These are phyloP conservation scores for Colletotrichum eremochloae DNA, from an alignment of 2,329 filamentous ascomycete species.

Conservation along the genomic window DNA sequence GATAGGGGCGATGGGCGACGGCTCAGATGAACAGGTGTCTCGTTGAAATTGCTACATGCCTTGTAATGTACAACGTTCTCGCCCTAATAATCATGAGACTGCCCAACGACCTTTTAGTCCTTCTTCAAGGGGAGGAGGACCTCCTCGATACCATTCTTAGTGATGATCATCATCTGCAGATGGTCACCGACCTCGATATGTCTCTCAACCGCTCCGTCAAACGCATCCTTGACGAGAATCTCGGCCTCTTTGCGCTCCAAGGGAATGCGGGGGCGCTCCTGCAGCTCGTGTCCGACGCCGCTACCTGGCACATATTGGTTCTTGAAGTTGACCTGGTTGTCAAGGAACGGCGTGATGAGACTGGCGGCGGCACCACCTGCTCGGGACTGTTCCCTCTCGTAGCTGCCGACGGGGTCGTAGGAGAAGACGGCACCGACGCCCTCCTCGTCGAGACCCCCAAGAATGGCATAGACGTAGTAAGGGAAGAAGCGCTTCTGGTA, in stretches of 20 bases:
- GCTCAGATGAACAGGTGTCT: constrained; percentile 33
- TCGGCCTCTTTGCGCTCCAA: constrained; percentile 82
- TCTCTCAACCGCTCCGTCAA: constrained; percentile 97
- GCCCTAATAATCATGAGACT: constrained; percentile 1
- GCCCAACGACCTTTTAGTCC: constrained; percentile 70
- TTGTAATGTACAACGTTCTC: constrained; percentile 38
- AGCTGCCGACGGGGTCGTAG: constrained; percentile 97
- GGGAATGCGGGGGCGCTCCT: constrained; percentile 78
- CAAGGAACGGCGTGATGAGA: constrained; percentile 98
- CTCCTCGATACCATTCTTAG: constrained; percentile 89
- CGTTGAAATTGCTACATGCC: constrained; percentile 40
- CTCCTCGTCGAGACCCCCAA: constrained; percentile 94
- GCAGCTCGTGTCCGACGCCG: constrained; percentile 83
- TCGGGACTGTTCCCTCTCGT: constrained; percentile 96
- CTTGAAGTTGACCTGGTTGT: constrained; percentile 99
- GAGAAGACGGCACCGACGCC: constrained; percentile 95
- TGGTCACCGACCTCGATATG: constrained; percentile 99
- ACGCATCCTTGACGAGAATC: constrained; percentile 93
- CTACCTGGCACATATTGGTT: constrained; percentile 95
- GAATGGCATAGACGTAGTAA: constrained; percentile 96
- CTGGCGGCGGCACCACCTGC: constrained; percentile 92
- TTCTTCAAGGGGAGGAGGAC: constrained; percentile 87
- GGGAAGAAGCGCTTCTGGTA: constrained; percentile 99
- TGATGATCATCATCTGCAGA: constrained; percentile 95
- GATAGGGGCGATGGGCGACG: background rate